Conservation (phyloP, 352 stramenopile species). For the Hyaloperonospora brassicae region DNA sequence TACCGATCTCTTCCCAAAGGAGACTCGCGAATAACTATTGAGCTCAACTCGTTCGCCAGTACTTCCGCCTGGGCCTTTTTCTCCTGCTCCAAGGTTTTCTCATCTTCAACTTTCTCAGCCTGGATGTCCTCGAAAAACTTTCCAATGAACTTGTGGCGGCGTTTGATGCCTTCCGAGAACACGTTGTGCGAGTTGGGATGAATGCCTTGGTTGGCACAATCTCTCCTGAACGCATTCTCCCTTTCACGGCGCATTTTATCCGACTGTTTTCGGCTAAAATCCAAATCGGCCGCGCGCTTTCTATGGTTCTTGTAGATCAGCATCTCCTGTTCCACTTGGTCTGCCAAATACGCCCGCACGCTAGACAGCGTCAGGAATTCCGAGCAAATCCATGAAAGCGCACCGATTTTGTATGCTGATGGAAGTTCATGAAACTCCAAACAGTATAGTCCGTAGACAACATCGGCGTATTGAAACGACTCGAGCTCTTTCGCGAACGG, state of each 20-base stretch:
- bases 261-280: constrained; percentile 41
- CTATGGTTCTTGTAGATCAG: constrained; percentile 38
- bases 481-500: constrained; percentile 15
- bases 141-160: constrained; percentile 51
- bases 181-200: constrained; percentile 61
- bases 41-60: constrained; percentile 32
- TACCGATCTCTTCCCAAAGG: constrained; percentile 66
- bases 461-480: constrained; percentile 41
- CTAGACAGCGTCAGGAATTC: constrained; percentile 56
- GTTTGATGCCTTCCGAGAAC: constrained; percentile 53
- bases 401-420: constrained; percentile 50
- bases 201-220: constrained; percentile 54
- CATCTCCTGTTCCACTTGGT: constrained; percentile 58
- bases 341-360: constrained; percentile 46
- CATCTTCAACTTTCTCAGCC: constrained; percentile 40
- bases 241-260: constrained; percentile 48
- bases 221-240: constrained; percentile 47
- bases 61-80: constrained; percentile 36
- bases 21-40: constrained; percentile 57
- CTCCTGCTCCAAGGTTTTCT: constrained; percentile 42
- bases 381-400: constrained; percentile 56
- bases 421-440: constrained; percentile 65
- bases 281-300: constrained; percentile 46
- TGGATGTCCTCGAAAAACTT: constrained; percentile 62
- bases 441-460: constrained; percentile 63